Base-by-base conservation (phyloP, 2,329 filamentous ascomycete genomes). In the Penicillium sp. region DNA sequence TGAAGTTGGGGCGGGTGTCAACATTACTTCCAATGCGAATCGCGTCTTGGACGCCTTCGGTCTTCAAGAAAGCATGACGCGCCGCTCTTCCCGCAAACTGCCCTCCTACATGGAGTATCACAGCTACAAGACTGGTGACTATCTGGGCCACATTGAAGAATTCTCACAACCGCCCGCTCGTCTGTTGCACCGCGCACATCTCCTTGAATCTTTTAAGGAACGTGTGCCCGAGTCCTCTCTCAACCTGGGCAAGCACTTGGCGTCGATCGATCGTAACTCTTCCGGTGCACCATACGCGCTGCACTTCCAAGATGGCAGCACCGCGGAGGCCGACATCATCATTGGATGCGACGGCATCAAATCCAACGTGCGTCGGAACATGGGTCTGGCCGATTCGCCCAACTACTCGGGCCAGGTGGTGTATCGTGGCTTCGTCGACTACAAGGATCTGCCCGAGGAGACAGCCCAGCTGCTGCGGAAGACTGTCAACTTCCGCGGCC, bases 321-420 rank as follows among this genome's bases (percentile, higher is more conserved):
- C 64, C 1, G 72, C 70, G 2, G 65, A 73, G 40, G 71, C 76
- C 13, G 72, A 74, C 55, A 67, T 71, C 44, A 71, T 78, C 0
- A 69, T 79, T 45, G 76, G 76, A 3, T 75, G 73, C 48, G 78
- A 80, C 56, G 78, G 78, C 2, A 75, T 80, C 56, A 77, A 77
- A 62, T 79, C 76, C 5, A 69, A 71, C 28, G 73, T 78, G 4
- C 69, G 80, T 14, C 48, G 33, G 16, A 51, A 59, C 27, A 61
- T 69, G 44, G 63, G 64, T 5, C 51, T 68, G 28, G 58, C 38
- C 27, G 67, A 69, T 39, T 46, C 56, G 4, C 67, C 67, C 1
- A 67, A 62, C 27, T 71, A 71, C 53, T 69, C 66, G 0, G 69
- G 69, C 13, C 69, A 71, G 56, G 65, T 71, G 40, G 69, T 70